Evolutionary conservation across 805 yeast species (phyloP), one percentile per base, ranked within the genome.

Genomic region (Nakazawaea laoshanensis): DNA sequence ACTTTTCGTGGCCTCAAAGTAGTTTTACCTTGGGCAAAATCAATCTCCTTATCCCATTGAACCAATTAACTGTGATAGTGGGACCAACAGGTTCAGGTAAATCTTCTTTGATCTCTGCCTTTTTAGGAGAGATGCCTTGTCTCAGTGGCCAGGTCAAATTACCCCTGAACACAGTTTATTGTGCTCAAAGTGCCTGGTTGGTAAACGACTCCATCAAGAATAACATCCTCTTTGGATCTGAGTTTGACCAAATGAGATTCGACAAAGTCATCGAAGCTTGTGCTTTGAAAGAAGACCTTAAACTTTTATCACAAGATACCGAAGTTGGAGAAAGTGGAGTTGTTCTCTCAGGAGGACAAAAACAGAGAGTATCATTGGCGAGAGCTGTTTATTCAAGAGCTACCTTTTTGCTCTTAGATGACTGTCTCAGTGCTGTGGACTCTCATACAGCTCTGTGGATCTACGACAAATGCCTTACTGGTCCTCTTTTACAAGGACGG

Each of bases 311-410:
- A 39, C 97, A 92, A 57, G 69, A 73, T 50, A 92, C 98, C 10
- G 92, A 86, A 57, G 82, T 89, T 53, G 97, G 97, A 53, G 97
- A 92, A 60, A 88, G 88, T 60, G 98, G 98, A 56, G 85, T 89
- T 34, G 78, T 96, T 1, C 65, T 89, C 36, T 87, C 96, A 18
- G 98, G 97, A 46, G 98, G 98, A 37, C 98, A 89, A 60, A 92
- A 89, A 53, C 97, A 89, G 59, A 76, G 97, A 56, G 87, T 89
- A 22, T 86, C 96, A 0, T 65, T 89, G 36, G 98, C 98, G 1
- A 76, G 98, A 55, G 96, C 97, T 1, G 60, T 89, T 42, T 89
- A 92, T 53, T 86, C 95, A 2, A 71, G 75, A 46, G 78, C 96
- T 1, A 74, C 76, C 40, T 85, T 82, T 49, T 67, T 92, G 23